Evolutionary conservation across 1,284 basidiomycete genomes (phyloP).

Genomic region (Ganoderma meredithae): DNA sequence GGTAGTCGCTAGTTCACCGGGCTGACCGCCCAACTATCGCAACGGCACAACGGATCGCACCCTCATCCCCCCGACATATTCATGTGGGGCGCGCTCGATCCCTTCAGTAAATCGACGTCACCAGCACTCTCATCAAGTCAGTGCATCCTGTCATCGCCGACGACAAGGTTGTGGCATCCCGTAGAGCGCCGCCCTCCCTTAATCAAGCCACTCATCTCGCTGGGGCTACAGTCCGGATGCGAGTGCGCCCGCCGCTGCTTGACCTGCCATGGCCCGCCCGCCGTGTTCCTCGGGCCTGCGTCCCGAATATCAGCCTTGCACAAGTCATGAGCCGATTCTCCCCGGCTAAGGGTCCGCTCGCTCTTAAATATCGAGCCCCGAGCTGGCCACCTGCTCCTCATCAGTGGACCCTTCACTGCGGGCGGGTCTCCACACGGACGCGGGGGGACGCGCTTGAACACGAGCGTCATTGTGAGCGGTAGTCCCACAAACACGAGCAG

Average conservation of each 20-base stretch:
- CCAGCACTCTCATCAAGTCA: not conserved
- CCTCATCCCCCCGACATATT: not conserved
- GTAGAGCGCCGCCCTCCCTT: not conserved
- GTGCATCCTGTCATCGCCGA: not conserved
- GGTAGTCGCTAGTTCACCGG: not conserved
- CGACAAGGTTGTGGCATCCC: not conserved
- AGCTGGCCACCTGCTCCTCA: too few species aligned
- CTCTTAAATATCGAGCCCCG: too few species aligned
- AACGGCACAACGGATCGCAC: not conserved
- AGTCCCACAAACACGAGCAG: not conserved
- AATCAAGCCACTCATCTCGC: not conserved
- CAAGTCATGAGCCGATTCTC: not conserved
- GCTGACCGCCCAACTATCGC: too few species aligned
- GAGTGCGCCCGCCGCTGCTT: not conserved
- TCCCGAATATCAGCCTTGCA: not conserved
- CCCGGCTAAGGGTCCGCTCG: not conserved
- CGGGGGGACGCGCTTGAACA: too few species aligned
- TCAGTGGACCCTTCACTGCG: too few species aligned
- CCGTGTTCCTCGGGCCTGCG: not conserved
- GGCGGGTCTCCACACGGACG: too few species aligned
- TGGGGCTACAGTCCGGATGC: not conserved
- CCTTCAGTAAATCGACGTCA: not conserved
- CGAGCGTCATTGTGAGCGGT: too few species aligned
- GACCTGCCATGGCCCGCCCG: not conserved
- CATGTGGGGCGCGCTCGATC: not conserved